phyloP scores from a whole-genome alignment of 2,329 filamentous ascomycete species.

The Neonectria ditissima region DNA sequence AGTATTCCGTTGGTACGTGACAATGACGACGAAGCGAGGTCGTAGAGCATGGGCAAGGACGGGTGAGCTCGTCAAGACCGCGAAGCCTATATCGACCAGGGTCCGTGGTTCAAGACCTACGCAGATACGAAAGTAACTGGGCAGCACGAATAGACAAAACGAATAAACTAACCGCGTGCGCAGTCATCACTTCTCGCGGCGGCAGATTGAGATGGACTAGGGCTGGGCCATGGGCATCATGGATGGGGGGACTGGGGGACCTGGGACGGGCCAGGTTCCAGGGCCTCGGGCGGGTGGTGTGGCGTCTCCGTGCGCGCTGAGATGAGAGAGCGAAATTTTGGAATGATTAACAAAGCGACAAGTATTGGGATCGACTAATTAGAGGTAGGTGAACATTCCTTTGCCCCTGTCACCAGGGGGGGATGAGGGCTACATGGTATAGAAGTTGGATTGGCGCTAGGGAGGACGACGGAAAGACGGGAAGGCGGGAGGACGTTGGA shows the following conservation, averaged over 20 bases:
- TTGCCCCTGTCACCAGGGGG: too few species aligned
- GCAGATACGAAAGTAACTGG: too few species aligned
- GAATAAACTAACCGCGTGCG: background rate
- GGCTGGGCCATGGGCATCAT: background rate
- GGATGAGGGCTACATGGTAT: background rate
- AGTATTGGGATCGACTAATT: background rate
- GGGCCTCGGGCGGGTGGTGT: background rate
- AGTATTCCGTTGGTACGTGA: too few species aligned
- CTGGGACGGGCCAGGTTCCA: background rate
- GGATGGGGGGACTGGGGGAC: background rate
- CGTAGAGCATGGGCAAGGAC: background rate
- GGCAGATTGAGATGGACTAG: slow-evolving; percentile 1
- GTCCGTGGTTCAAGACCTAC: too few species aligned
- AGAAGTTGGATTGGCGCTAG: background rate
- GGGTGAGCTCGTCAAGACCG: too few species aligned
- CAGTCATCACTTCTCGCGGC: background rate
- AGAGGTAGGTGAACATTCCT: background rate
- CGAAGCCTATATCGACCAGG: too few species aligned
- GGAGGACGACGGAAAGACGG: too few species aligned
- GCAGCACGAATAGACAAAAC: background rate
- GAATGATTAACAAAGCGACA: background rate
- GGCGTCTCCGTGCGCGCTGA: slow-evolving; percentile 3
- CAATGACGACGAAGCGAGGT: background rate
- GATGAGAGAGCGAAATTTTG: background rate
- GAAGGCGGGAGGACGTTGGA: background rate